Evolutionary conservation across 352 stramenopile species (phyloP), one percentile per base, ranked within the genome.

Genomic region (Aphanomyces cochlioides): DNA sequence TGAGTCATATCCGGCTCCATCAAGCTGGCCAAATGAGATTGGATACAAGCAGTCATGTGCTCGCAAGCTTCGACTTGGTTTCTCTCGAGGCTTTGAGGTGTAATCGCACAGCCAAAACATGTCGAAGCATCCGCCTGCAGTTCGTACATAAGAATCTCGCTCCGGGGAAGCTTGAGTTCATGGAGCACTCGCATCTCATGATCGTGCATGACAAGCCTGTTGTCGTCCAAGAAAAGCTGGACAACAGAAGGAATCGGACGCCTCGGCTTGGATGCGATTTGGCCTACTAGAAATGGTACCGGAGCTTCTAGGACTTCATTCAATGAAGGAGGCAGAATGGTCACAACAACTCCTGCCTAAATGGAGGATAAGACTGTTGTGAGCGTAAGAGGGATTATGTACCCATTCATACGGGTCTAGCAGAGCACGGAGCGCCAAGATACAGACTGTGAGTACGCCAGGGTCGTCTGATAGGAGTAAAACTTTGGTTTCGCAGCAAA

Each of bases 211-310:
- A 81, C 78, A 3, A 93, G 58, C 19, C 80, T 78, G 69, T 92
- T 90, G 38, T 86, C 77, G 66, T 93, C 86, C 80, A 93, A 87
- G 48, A 90, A 85, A 78, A 93, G 89, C 69, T 92, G 82, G 57
- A 92, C 88, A 12, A 93, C 81, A 15, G 84, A 83, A 12, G 76
- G 77, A 78, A 92, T 90, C 8, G 84, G 38, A 17, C 7, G 39
- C 7, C 41, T 5, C 21, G 48, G 3, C 80, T 79, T 78, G 39
- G 86, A 83, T 0, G 80, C 88, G 21, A 93, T 83, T 6, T 84
- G 81, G n/a, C 86, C 86, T 17, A 83, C 86, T 39, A 93, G 90
- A 15, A 93, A 63, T 7, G 86, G 86, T 7, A 93, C 86, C 3
- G 86, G 86, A 1, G 86, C 84, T 50, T 93, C 86, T 5, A 92